Percentiles rank a stretch among this genome's conserved stretches.
phyloP scores from a whole-genome alignment of 352 stramenopile genomes.

The Globisporangium uncinulatum region DNA sequence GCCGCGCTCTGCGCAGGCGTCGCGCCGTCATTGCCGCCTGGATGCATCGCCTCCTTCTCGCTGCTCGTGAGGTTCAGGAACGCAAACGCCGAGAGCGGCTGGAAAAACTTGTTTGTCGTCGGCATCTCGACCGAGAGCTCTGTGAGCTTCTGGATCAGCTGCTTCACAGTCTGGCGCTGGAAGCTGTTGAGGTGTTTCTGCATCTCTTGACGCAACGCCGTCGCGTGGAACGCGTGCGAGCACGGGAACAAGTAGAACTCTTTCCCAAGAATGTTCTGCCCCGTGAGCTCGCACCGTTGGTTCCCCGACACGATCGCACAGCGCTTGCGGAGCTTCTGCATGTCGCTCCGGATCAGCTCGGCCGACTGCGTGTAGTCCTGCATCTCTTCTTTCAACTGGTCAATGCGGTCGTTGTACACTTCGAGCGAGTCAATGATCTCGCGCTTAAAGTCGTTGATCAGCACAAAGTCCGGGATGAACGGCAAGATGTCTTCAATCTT shows the following conservation, averaged over 20 bases:
- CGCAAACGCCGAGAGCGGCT: conserved; percentile 52
- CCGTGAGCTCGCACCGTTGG: conserved; percentile 86
- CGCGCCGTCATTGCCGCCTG: conserved; percentile 24
- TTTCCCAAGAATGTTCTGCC: conserved; percentile 83
- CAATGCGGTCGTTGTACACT: conserved; percentile 89
- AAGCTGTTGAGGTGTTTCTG: conserved; percentile 87
- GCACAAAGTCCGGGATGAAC: conserved; percentile 94
- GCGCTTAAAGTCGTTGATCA: conserved; percentile 95
- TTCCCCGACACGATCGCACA: conserved; percentile 84
- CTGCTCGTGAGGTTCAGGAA: conserved; percentile 66
- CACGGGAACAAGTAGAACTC: conserved; percentile 95
- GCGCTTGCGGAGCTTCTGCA: conserved; percentile 84
- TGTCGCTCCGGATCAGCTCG: conserved; percentile 86
- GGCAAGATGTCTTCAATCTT: conserved; percentile 94
- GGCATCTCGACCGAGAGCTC: conserved; percentile 79
- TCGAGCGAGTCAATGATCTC: conserved; percentile 92
- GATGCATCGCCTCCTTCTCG: conserved; percentile 67
- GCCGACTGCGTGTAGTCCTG: conserved; percentile 89
- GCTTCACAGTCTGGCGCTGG: conserved; percentile 86
- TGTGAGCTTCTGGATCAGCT: conserved; percentile 85
- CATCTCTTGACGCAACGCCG: conserved; percentile 86
- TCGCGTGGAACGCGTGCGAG: conserved; percentile 91
- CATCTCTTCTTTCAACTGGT: conserved; percentile 92
- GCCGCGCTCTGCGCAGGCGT: conserved; percentile 38
- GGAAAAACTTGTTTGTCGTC: conserved; percentile 70